Evolutionary conservation across 140 eudicot genomes (phyloP).

Genomic region (Bidens hawaiensis): DNA sequence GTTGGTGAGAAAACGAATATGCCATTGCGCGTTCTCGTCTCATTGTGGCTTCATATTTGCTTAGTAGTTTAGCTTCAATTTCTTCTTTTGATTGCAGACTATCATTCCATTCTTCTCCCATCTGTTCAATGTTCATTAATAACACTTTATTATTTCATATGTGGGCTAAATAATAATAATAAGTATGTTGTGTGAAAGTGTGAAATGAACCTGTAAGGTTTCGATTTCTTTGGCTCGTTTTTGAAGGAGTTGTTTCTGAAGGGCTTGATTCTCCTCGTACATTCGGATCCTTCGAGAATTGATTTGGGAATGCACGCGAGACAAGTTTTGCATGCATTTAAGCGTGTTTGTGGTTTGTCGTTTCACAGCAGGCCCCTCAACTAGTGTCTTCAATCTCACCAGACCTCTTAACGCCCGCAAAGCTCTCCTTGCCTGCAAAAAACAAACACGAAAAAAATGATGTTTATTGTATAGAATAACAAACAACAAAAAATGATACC

Average conservation of each 20-base stretch:
- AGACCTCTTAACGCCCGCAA: slow-evolving; percentile 66
- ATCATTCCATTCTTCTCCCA: slow-evolving; percentile 73
- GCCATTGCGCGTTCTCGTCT: slow-evolving; percentile 75
- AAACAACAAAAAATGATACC: too few relatives aligned
- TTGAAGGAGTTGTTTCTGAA: slow-evolving; percentile 63
- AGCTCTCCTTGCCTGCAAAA: slow-evolving; percentile 64
- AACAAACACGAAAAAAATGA: background rate
- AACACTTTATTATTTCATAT: too few relatives aligned
- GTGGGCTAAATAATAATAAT: too few relatives aligned
- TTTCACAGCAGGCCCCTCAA: slow-evolving; percentile 57
- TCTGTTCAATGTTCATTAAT: slow-evolving; percentile 37
- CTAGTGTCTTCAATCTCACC: slow-evolving; percentile 59
- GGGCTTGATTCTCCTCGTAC: slow-evolving; percentile 74
- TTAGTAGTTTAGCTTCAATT: slow-evolving; percentile 52
- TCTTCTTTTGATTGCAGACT: slow-evolving; percentile 65
- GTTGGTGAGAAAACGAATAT: slow-evolving; percentile 76
- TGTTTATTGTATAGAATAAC: too few relatives aligned
- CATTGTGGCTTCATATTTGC: slow-evolving; percentile 69
- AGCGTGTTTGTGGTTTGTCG: slow-evolving; percentile 67
- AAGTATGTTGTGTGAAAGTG: too few relatives aligned
- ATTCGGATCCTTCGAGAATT: slow-evolving; percentile 61
- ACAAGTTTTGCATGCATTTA: slow-evolving; percentile 59
- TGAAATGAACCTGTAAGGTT: slow-evolving; percentile 35
- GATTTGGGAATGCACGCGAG: slow-evolving; percentile 73
- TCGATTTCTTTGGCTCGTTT: slow-evolving; percentile 66